Evolutionary conservation across 768 basidiomycete genomes (phyloP), one percentile per base, ranked within the genome.

Genomic region (Rubroboletus pulcherrimus): DNA sequence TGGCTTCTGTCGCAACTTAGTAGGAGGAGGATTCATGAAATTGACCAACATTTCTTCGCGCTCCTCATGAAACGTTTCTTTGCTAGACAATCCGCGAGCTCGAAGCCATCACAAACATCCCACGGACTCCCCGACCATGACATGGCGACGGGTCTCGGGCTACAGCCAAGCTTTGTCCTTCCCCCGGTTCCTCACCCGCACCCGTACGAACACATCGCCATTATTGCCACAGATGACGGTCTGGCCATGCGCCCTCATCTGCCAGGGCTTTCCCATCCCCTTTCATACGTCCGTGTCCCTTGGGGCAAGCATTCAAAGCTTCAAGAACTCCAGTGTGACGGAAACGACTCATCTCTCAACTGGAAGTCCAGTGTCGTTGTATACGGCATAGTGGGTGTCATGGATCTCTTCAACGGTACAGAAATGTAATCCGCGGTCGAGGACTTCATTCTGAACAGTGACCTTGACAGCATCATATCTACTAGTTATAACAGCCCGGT

Each of bases 141-240:
- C 30, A 47, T 49, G 56, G 57, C 56, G 47, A 48, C 54, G 7
- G 29, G 41, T 4, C 44, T 59, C 24, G 59, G 58, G 26, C 73
- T 89, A n/a, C 84, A 82, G 49, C 87, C 85, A 3, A 85, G 80
- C 70, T 78, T 82, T 56, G 69, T 80, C 54, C 74, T 89, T 19
- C 86, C 89, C 9, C 79, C 89, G 3, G 71, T 86, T 14, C 86
- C 86, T n/a, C 87, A 91, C 66, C 89, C 89, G 29, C 81, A 79
- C 61, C 87, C 90, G 7, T 74, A 91, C 65, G 82, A 85, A 44
- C 77, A 83, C 57, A 81, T 93, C 40, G 80, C 80, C n/a, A 58
- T 92, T 33, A 65, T 85, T 39, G 78, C 77, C 4, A 80, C 86
- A 1, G 70, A 75, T 17, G 76, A 81, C 8, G 90, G 88, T 5